These are phyloP conservation scores for Scedosporium dehoogii DNA, from an alignment of 2,329 filamentous ascomycete species.

Conservation along the genomic window DNA sequence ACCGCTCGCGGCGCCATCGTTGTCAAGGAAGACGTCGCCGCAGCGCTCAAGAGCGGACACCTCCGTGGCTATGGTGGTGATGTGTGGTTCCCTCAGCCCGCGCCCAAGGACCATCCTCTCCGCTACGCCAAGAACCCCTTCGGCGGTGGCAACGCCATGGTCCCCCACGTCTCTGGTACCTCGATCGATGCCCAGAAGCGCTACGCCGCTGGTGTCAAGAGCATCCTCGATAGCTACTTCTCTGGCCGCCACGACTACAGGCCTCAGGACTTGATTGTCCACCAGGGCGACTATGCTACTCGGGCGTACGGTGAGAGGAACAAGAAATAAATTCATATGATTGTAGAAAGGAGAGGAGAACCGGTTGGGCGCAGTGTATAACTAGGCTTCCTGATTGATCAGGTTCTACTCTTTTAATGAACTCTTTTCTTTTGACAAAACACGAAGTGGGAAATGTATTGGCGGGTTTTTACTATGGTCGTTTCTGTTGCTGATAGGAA, in stretches of 20 bases:
- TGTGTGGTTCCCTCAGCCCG: conserved; percentile 97
- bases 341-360: neutral
- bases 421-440: neutral
- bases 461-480: too few relatives aligned
- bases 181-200: conserved; percentile 96
- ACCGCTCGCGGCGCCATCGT: conserved; percentile 97
- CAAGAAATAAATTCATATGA: neutral
- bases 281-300: conserved; percentile 86
- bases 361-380: neutral
- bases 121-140: conserved; percentile 89
- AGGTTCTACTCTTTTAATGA: neutral
- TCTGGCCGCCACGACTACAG: conserved; percentile 79
- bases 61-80: conserved; percentile 82
- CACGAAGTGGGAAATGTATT: too few relatives aligned
- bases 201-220: conserved; percentile 80
- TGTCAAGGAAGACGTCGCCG: conserved; percentile 97
- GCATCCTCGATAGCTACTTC: conserved; percentile 87
- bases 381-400: neutral
- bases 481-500: too few relatives aligned
- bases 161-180: conserved; percentile 97
- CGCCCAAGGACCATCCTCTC: conserved; percentile 84
- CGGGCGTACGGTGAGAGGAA: conserved; percentile 71
- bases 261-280: conserved; percentile 82
- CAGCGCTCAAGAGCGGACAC: conserved; percentile 83
- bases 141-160: conserved; percentile 97